Conservation (phyloP, 139 green algal species). For the Ettlia oleoabundans region DNA sequence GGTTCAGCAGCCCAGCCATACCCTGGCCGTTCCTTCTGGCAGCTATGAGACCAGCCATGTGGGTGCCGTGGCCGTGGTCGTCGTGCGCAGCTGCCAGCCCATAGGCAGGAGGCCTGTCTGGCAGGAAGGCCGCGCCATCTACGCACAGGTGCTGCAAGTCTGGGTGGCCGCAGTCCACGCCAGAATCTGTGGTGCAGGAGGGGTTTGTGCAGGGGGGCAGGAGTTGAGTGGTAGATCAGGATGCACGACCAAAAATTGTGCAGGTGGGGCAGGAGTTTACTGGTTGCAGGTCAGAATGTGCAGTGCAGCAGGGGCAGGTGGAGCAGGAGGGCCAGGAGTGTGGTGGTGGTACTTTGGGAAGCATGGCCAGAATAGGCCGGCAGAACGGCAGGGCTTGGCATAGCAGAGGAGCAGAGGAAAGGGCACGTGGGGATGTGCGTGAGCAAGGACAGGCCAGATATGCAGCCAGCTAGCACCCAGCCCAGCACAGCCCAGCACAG, state of each 20-base stretch:
- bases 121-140: background rate
- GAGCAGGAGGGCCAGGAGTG: too few species aligned
- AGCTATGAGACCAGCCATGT: slow-evolving; percentile 1
- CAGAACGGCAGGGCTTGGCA: too few species aligned
- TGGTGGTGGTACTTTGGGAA: background rate
- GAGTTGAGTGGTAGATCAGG: background rate
- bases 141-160: background rate
- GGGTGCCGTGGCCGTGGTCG: background rate
- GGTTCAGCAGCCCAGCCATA: background rate
- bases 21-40: background rate
- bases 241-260: too few species aligned
- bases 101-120: background rate
- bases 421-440: too few species aligned
- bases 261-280: too few species aligned
- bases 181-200: slow-evolving; percentile 5
- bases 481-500: too few species aligned
- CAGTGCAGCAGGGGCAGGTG: too few species aligned
- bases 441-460: too few species aligned
- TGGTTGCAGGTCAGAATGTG: too few species aligned
- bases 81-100: background rate
- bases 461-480: too few species aligned
- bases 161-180: background rate
- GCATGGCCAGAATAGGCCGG: too few species aligned
- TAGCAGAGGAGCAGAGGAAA: too few species aligned
- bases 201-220: background rate